Conservation (phyloP, 169 alveolate species). For the Neospora caninum region DNA sequence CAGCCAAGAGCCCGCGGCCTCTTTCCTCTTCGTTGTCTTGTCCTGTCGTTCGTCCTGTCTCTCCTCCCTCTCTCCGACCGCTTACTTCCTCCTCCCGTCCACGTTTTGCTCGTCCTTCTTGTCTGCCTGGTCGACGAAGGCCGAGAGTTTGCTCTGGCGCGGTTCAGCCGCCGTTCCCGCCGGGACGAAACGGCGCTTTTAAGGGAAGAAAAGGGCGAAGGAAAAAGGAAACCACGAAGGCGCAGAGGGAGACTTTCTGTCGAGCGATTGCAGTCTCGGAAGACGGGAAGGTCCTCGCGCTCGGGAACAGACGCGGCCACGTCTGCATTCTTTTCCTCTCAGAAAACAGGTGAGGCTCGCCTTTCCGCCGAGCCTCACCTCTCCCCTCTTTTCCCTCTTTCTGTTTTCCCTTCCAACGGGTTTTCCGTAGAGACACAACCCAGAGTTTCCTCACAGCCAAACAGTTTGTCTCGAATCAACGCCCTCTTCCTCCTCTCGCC, state of each 20-base stretch:
- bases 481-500: too few species aligned
- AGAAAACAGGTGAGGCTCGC: conserved; percentile 4
- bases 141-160: neutral
- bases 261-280: neutral
- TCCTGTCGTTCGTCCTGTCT: neutral
- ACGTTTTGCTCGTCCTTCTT: neutral
- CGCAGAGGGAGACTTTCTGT: neutral
- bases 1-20: neutral
- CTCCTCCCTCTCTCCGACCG: neutral
- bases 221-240: neutral
- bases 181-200: too few species aligned
- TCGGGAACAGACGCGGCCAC: neutral
- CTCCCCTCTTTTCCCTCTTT: neutral
- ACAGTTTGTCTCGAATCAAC: too few species aligned
- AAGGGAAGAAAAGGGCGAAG: too few species aligned
- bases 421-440: too few species aligned
- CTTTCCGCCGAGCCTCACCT: neutral
- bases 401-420: too few species aligned
- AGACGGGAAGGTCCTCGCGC: neutral
- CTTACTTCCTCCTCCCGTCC: neutral
- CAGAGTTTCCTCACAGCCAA: too few species aligned
- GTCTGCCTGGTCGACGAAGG: neutral
- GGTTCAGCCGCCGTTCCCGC: too few species aligned
- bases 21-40: too few species aligned
- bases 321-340: neutral